These are phyloP conservation scores for Thermoascus crustaceus DNA, from an alignment of 2,329 filamentous ascomycete genomes.

Conservation along the genomic window DNA sequence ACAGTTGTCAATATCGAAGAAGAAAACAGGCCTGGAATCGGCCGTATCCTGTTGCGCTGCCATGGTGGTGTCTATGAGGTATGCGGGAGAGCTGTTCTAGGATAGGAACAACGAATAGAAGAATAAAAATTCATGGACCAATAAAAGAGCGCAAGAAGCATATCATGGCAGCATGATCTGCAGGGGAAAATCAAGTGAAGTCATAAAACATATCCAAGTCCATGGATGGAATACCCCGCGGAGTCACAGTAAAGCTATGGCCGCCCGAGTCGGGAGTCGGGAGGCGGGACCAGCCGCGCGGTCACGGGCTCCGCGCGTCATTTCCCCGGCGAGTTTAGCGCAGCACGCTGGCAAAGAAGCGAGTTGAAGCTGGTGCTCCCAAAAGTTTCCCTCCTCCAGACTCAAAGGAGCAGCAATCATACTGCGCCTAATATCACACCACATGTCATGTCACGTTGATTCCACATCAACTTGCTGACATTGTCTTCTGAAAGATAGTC, in stretches of 20 bases:
- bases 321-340: conserved; percentile 13
- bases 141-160: too few relatives aligned
- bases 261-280: background rate
- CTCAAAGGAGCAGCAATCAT: background rate
- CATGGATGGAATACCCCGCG: too few relatives aligned
- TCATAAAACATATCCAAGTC: too few relatives aligned
- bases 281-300: background rate
- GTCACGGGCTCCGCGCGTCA: background rate
- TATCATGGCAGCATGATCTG: too few relatives aligned
- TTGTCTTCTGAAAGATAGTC: conserved; percentile 9
- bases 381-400: background rate
- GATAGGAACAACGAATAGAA: background rate
- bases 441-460: conserved; percentile 1
- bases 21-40: conserved; percentile 49
- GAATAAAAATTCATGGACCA: too few relatives aligned
- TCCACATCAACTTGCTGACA: conserved; percentile 1
- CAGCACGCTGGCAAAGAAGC: conserved; percentile 2
- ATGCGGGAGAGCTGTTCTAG: background rate
- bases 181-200: too few relatives aligned
- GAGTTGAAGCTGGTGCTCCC: conserved; percentile 1
- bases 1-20: conserved; percentile 98
- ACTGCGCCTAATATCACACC: background rate
- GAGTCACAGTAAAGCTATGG: too few relatives aligned
- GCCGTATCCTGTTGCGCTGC: conserved; percentile 8
- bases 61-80: conserved; percentile 3